Percentiles rank a stretch among this genome's conserved stretches.
phyloP scores from a whole-genome alignment of 495 filamentous ascomycete species.

The Xylaria bambusicola region DNA sequence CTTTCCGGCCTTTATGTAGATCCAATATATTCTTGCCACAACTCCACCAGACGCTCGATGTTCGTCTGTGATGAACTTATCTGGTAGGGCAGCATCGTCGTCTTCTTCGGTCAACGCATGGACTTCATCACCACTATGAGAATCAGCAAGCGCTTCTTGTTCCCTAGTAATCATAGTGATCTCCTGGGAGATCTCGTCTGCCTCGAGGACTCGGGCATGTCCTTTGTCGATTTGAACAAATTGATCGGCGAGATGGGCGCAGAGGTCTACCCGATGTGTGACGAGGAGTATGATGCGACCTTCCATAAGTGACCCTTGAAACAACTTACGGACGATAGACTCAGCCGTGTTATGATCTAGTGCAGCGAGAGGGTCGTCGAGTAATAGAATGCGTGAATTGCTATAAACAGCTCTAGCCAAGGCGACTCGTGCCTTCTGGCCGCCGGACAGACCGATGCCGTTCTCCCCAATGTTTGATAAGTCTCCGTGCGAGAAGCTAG shows the following conservation, averaged over 20 bases:
- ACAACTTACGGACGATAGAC: slow-evolving; percentile 66
- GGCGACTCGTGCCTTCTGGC: slow-evolving; percentile 90
- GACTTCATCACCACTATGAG: slow-evolving; percentile 32
- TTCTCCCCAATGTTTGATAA: slow-evolving; percentile 93
- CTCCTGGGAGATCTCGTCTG: slow-evolving; percentile 30
- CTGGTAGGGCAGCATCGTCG: slow-evolving; percentile 56
- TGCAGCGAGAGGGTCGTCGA: slow-evolving; percentile 95
- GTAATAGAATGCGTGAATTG: slow-evolving; percentile 81
- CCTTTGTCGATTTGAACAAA: slow-evolving; percentile 63
- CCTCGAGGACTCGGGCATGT: slow-evolving; percentile 24
- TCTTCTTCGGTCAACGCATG: slow-evolving; percentile 40
- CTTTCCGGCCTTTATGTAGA: slow-evolving; percentile 75
- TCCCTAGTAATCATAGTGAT: slow-evolving; percentile 28
- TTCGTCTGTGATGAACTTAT: slow-evolving; percentile 84
- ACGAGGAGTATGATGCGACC: slow-evolving; percentile 68
- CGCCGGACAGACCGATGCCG: slow-evolving; percentile 92
- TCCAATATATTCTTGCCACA: slow-evolving; percentile 73
- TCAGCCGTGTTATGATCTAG: slow-evolving; percentile 87
- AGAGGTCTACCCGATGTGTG: slow-evolving; percentile 76
- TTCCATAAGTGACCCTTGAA: slow-evolving; percentile 63
- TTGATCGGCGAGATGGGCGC: slow-evolving; percentile 64
- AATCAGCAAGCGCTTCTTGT: slow-evolving; percentile 31
- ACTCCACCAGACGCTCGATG: slow-evolving; percentile 74
- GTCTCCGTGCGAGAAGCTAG: slow-evolving; percentile 87
- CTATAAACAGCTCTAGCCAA: slow-evolving; percentile 94